These are phyloP conservation scores for Coemansia sp. DNA, from an alignment of 192 early-diverging fungal species.

Conservation along the genomic window DNA sequence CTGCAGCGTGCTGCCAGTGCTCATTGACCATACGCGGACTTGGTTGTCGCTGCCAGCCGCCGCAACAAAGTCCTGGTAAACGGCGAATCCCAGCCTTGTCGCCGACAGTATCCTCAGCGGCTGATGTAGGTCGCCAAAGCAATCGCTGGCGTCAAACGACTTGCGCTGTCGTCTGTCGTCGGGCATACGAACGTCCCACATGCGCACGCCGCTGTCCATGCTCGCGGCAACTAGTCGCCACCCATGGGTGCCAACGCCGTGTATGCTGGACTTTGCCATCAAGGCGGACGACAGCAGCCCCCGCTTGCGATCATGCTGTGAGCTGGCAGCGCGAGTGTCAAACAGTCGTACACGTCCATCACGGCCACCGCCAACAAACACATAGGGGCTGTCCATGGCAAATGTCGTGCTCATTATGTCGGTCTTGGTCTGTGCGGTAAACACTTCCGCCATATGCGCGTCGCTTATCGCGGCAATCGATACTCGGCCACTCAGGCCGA, in stretches of 20 bases:
- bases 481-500: conserved; percentile 5
- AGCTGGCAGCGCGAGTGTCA: conserved; percentile 17
- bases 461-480: not conserved
- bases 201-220: conserved; percentile 31
- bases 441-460: not conserved
- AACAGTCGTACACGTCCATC: conserved; percentile 45
- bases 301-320: conserved; percentile 6
- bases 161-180: not conserved
- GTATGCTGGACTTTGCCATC: conserved; percentile 9
- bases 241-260: conserved; percentile 28
- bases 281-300: conserved; percentile 20
- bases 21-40: conserved; percentile 35
- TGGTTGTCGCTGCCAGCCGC: conserved; percentile 32
- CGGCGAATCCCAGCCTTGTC: conserved; percentile 26
- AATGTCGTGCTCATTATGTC: conserved; percentile 41
- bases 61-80: conserved; percentile 20
- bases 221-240: conserved; percentile 31
- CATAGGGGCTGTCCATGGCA: conserved; percentile 4
- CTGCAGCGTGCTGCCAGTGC: conserved; percentile 15
- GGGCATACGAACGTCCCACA: conserved; percentile 46
- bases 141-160: not conserved
- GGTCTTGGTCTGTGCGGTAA: conserved; percentile 14
- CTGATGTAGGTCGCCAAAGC: not conserved
- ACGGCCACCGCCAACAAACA: conserved; percentile 40
- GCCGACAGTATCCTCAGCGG: conserved; percentile 5